Base-by-base conservation (phyloP, 2,329 filamentous ascomycete genomes). In the Chaetomiaceae sp. region DNA sequence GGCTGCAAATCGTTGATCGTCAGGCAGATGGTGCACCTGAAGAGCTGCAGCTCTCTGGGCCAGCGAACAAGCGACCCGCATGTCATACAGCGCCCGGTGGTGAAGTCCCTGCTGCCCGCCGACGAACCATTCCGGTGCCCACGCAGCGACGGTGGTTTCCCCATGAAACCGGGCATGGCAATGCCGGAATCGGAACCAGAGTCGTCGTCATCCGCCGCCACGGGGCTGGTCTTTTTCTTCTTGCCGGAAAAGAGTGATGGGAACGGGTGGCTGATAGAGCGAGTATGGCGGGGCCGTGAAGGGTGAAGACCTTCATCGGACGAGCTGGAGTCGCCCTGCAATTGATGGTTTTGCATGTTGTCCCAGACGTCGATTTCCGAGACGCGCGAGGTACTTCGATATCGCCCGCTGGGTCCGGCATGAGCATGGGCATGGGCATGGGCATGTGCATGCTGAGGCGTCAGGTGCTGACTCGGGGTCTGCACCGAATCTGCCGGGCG, bases 241-340 rank as follows among this genome's bases (percentile, higher is more conserved):
- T 73, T 77, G 56, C 72, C 71, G 29, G 79, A 76, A 65, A 91
- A 89, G 29, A 90, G 70, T 16, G 82, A 84, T 7, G 87, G 85
- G 59, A 92, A 87, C 10, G 89, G 88, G 64, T 92, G 85, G 75
- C 89, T 94, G 73, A 87, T 81, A 51, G 89, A 91, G 50, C 87
- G 82, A 25, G 73, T 71, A 68, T 85, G 82, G 46, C 59, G 59
- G 29, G 66, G 61, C 48, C 49, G 50, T 5, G 23, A 18, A 43
- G 66, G 65, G 55, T 69, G 66, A 44, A 69, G 62, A 52, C 73
- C 70, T 53, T 71, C 72, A 54, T 75, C 74, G 54, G 70, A 73
- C 25, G 75, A 77, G 65, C 62, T 65, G 25, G 65, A 65, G 10
- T 66, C 63, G 43, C 29, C 53, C 23, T 62, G 53, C 14, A 58